Conservation (phyloP, 805 yeast species). For the Spathaspora gorwiae region DNA sequence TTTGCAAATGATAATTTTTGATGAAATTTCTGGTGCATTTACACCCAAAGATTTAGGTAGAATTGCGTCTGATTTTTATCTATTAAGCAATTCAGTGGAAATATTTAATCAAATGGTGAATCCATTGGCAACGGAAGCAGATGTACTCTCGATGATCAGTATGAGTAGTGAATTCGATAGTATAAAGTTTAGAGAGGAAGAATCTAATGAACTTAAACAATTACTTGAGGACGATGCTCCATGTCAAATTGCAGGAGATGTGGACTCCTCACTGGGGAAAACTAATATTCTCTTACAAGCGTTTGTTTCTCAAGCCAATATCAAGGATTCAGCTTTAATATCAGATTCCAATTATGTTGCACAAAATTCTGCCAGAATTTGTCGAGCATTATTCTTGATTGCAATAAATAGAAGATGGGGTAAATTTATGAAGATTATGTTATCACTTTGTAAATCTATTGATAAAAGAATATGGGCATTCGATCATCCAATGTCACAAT, state of each 20-base stretch:
- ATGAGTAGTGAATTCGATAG: conserved; percentile 93
- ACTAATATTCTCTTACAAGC: conserved; percentile 86
- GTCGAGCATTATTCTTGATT: conserved; percentile 83
- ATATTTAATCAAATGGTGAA: conserved; percentile 80
- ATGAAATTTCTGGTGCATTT: conserved; percentile 75
- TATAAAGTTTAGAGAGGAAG: conserved; percentile 85
- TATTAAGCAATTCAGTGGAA: conserved; percentile 80
- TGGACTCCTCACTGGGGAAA: conserved; percentile 76
- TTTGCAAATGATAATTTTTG: conserved; percentile 90
- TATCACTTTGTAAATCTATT: conserved; percentile 80
- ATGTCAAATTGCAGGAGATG: conserved; percentile 78
- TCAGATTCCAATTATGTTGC: conserved; percentile 93
- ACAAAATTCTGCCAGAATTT: conserved; percentile 89
- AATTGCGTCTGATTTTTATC: conserved; percentile 89
- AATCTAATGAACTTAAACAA: conserved; percentile 62
- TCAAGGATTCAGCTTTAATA: conserved; percentile 73
- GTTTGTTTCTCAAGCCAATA: conserved; percentile 68
- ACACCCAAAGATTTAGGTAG: conserved; percentile 88
- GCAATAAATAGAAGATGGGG: conserved; percentile 95
- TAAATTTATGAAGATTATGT: conserved; percentile 61
- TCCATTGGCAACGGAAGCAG: conserved; percentile 88
- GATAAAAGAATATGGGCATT: conserved; percentile 85
- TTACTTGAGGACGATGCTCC: conserved; percentile 58
- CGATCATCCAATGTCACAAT: conserved; percentile 86
- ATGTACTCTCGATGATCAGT: conserved; percentile 79